Conservation (phyloP, 805 yeast species). For the Teunomyces gatunensis region DNA sequence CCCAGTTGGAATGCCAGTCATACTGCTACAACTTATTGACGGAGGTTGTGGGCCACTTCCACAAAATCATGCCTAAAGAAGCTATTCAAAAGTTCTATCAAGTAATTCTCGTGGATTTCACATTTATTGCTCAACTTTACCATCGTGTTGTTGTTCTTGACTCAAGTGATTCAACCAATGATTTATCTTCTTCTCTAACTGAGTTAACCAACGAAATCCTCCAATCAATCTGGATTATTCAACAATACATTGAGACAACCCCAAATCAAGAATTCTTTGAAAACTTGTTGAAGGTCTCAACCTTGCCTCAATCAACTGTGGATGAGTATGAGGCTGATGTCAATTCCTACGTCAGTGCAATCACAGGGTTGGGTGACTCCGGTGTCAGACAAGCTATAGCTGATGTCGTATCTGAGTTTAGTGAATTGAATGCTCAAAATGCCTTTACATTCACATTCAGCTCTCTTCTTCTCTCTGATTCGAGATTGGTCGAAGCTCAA, state of each 20-base stretch:
- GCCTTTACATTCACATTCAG: conserved; percentile 4
- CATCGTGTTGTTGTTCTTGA: not conserved
- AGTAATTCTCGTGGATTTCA: conserved; percentile 13
- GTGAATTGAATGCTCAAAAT: conserved; percentile 35
- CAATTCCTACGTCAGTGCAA: conserved; percentile 69
- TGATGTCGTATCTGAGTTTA: conserved; percentile 54
- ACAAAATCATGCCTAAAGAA: conserved; percentile 19
- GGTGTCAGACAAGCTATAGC: conserved; percentile 60
- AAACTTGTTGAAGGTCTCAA: conserved; percentile 36
- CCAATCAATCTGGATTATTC: conserved; percentile 30
- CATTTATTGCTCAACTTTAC: not conserved
- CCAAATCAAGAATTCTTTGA: conserved; percentile 19
- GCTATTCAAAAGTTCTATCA: conserved; percentile 14
- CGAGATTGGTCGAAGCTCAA: conserved; percentile 40
- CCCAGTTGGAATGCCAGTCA: conserved; percentile 23
- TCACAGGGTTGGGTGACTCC: conserved; percentile 57
- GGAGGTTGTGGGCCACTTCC: conserved; percentile 26
- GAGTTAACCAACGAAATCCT: conserved; percentile 29
- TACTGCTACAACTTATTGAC: conserved; percentile 26
- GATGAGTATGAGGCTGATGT: conserved; percentile 58
- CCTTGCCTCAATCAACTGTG: conserved; percentile 40
- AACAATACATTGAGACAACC: conserved; percentile 16
- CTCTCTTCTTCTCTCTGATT: conserved; percentile 7
- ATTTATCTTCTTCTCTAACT: conserved; percentile 19
- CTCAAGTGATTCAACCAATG: conserved; percentile 15